Base-by-base conservation (phyloP, 345 rosid genomes). In the Populus ilicifolia region DNA sequence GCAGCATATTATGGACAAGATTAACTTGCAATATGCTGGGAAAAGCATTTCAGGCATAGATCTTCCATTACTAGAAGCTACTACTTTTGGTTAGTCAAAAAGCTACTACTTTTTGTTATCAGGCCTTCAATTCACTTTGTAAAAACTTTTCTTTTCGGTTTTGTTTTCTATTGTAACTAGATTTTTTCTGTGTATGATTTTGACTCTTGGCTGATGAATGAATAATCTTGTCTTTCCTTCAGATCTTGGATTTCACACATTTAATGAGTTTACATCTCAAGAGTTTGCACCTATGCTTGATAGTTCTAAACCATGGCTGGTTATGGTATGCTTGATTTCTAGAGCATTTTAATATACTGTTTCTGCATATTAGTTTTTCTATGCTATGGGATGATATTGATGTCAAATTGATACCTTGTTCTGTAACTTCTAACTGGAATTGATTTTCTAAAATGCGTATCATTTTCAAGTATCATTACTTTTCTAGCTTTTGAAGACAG, bases 221-320 rank as follows among this genome's bases (percentile, higher is more conserved):
- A 70, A 71, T 30, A 30, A 64, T 71, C 48, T 52, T 69, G 70
- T 80, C 66, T 78, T 83, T 62, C 36, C 61, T 21, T n/a, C 75
- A 90, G 94, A 84, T 80, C 80, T 68, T 71, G 85, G 72, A 80
- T 85, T 80, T 66, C 80, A 86, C 65, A 89, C 87, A 67, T 84
- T 88, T 81, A 79, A 83, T 81, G 75, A 77, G 52, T 88, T 93
- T 48, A 86, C 87, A 35, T 81, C 92, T 54, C 77, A 87, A 83
- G 89, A 88, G 73, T 86, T 89, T 64, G 81, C 61, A 29, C 72
- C 69, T 46, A 79, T 81, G 71, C 81, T 87, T 76, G 83, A 85
- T 81, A 84, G 86, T 84, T 82, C 90, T 77, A 88, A 81, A 84
- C 93, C 99, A 77, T 85, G 84, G 87, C 86, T 95, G 83, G 74